Base-by-base conservation (phyloP, 805 yeast species). In the Myxozyma sirexii region DNA sequence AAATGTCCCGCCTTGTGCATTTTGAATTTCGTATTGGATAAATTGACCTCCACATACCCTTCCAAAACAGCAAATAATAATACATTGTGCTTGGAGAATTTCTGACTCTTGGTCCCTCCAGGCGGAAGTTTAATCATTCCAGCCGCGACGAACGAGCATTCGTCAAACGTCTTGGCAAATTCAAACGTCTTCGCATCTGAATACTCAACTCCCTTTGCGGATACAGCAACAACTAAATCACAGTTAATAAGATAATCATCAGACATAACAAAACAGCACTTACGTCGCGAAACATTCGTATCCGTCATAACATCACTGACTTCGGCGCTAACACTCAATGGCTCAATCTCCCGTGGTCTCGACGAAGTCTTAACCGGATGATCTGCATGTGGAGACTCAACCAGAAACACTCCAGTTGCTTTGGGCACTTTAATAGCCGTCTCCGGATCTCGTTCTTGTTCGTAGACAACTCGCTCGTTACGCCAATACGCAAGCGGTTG, bases 401-500 rank as follows among this genome's bases (percentile, higher is more conserved):
- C 64, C 21, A 60, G 57, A 29, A 69, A 57, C 15, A 72, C 62
- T 15, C 71, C 72, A 37, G 63, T 63, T 29, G 72, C 69, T 27
- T 68, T 62, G 1, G 74, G 73, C 10, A 67, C 54, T 10, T 66
- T 61, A 10, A 46, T 52, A 4, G 63, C 62, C 1, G 65, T 49
- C 23, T 58, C 65, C 10, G 55, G 58, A 21, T 54, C 59, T 26
- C 62, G 54, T 4, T 64, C 72, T 29, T 69, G 59, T 15, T 79
- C 76, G 68, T 87, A 90, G 2, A 88, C 81, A 31, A 87, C 81
- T 60, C 84, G 77, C 72, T 90, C 97, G 68, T 88, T 88, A 70
- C 88, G 82, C 97, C 97, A 90, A 70, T 80, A 88, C 1, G 90
- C 92, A 63, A 90, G 75, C 0, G 96, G 93, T 2, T 85, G 82